Evolutionary conservation across 495 filamentous ascomycete species (phyloP).

Genomic region (Geoglossum glabrum): DNA sequence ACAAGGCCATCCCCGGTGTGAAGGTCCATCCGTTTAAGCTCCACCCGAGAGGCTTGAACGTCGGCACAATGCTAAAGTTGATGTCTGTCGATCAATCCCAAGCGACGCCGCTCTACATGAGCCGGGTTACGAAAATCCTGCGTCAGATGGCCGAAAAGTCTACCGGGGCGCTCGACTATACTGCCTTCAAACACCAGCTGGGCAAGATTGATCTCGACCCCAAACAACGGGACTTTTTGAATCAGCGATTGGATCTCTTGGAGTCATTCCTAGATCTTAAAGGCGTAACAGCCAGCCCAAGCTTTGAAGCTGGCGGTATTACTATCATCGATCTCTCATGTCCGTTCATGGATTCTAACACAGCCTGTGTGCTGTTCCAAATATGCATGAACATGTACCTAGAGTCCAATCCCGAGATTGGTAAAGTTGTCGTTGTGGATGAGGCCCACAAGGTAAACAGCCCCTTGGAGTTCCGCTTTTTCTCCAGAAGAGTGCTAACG

Average conservation of each 20-base stretch:
- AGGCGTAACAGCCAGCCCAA: not conserved
- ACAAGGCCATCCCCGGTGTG: slow-evolving; percentile 10
- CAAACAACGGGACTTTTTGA: slow-evolving; percentile 6
- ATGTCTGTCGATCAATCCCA: slow-evolving; percentile 10
- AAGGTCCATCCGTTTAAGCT: slow-evolving; percentile 8
- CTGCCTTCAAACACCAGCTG: slow-evolving; percentile 6
- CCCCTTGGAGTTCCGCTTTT: not conserved
- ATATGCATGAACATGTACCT: not conserved
- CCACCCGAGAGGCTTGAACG: slow-evolving; percentile 6
- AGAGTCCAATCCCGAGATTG: not conserved
- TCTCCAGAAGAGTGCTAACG: not conserved
- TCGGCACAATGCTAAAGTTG: slow-evolving; percentile 8
- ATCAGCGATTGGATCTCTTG: slow-evolving; percentile 11
- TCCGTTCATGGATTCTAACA: slow-evolving; percentile 2
- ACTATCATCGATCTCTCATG: slow-evolving; percentile 3
- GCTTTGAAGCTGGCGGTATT: not conserved
- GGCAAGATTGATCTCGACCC: not conserved
- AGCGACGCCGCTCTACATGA: slow-evolving; percentile 10
- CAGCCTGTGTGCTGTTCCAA: slow-evolving; percentile 2
- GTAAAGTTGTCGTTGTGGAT: slow-evolving; percentile 14
- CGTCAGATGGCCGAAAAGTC: slow-evolving; percentile 9
- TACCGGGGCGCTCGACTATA: slow-evolving; percentile 7
- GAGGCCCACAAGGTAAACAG: slow-evolving; percentile 14
- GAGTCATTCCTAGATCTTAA: slow-evolving; percentile 11
- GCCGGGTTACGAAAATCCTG: slow-evolving; percentile 9